Evolutionary conservation across 2,329 filamentous ascomycete species (phyloP), one percentile per base, ranked within the genome.

Genomic region (Hypocreales sp.): DNA sequence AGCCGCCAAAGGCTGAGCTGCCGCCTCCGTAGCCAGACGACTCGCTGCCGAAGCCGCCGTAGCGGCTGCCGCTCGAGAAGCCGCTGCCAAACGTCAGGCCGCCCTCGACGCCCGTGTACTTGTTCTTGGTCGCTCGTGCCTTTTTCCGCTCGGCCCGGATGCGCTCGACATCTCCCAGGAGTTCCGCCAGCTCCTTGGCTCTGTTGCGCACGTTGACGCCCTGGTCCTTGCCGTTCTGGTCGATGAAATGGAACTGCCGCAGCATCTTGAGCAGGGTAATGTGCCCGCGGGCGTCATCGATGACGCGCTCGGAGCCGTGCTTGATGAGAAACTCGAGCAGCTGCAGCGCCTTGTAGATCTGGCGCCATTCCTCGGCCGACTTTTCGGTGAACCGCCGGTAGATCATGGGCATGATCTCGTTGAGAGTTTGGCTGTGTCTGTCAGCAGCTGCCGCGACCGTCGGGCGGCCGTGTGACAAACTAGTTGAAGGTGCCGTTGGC

Each of bases 351-450:
- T 98, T 98, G 69, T 98, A 98, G 48, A 98, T 98, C 55, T 98
- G 90, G 40, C 90, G 73, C 90, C 90, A 98, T 58, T 98, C 90
- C 51, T 98, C 90, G 30, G 90, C 87, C 7, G 84, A 70, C 63
- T 98, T 98, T 53, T 98, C 90, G 34, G 90, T 98, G 55, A 98
- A 98, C 38, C 90, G 81, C 47, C 92, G 90, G 63, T 98, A 98
- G 48, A 98, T 93, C 83, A 98, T 90, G 39, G 90, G 90, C 90
- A 98, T 98, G 50, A 98, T 95, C 56, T 98, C 90, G 55, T 95
- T 95, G 31, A 98, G 73, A 28, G 86, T 72, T 72, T 93, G 84
- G 52, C 87, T 94, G 48, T 1, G 11, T 11, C 9, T 27, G 29
- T 36, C 32, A 28, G 22, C 16, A 14, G 10, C 21, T 9, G 15